These are phyloP conservation scores for Corynespora cassiicola DNA, from an alignment of 2,329 filamentous ascomycete species.

Conservation along the genomic window DNA sequence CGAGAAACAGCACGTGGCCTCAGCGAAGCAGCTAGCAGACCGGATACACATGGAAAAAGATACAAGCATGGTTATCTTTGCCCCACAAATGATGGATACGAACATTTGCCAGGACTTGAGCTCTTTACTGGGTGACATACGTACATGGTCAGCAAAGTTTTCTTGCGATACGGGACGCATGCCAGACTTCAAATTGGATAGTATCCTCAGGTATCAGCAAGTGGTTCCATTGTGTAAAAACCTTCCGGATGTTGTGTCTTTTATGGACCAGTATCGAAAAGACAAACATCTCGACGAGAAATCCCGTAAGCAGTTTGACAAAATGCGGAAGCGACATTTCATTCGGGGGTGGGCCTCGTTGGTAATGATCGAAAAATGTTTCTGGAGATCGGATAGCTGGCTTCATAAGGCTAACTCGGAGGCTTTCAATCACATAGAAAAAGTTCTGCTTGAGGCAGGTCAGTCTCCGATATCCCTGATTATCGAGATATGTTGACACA, in stretches of 20 bases:
- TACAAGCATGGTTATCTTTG: slow-evolving; percentile 1
- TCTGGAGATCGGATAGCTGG: slow-evolving; percentile 2
- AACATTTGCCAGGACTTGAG: neutral
- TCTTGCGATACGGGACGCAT: neutral
- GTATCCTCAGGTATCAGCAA: slow-evolving; percentile 2
- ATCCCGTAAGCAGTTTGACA: slow-evolving; percentile 1
- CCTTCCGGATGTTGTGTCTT: no score
- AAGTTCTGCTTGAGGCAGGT: neutral
- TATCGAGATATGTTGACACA: no score
- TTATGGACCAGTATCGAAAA: no score
- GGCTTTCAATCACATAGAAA: slow-evolving; percentile 1
- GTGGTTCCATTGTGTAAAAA: slow-evolving; percentile 1
- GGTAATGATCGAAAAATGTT: slow-evolving; percentile 1
- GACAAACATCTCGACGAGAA: no score
- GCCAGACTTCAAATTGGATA: neutral
- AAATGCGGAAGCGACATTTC: slow-evolving; percentile 6
- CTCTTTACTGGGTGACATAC: neutral
- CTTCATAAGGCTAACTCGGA: neutral
- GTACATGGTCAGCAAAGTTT: slow-evolving; percentile 2
- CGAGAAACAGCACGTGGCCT: neutral
- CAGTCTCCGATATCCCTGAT: no score
- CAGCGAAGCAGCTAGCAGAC: slow-evolving; percentile 1
- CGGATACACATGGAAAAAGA: slow-evolving; percentile 1
- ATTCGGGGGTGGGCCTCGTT: slow-evolving; percentile 2
- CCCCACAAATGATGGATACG: neutral